Evolutionary conservation across 306 rosid genomes (phyloP), one percentile per base, ranked within the genome.

Genomic region (Rosa persica): DNA sequence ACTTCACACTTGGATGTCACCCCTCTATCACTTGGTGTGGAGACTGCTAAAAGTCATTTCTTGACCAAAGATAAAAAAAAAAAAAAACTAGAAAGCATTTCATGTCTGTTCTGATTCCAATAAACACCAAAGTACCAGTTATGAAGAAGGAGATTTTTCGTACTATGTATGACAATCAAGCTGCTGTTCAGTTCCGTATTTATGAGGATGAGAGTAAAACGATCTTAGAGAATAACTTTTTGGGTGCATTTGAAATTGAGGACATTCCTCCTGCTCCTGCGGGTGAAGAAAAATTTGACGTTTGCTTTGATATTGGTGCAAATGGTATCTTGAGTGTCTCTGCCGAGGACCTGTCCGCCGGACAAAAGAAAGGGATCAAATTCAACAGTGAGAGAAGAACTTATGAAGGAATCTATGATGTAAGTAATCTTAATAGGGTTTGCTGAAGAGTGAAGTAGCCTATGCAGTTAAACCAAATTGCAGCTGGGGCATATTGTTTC

Each of bases 11-110:
- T 8, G 23, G 42, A 70, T 72, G 46, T 71, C 25, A 71, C 30
- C 9, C 61, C 62, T 30, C 5, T 49, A 2, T 72, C 75, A 49
- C 75, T 71, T 48, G 75, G 75, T 10, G 13, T 70, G 3, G 60
- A 30, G 34, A 30, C 34, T 30, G 34, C 34, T 30, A 30, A 30
- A 30, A 51, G 34, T 30, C 34, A 30, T 30, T 30, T 30, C 34
- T 30, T 30, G 34, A 30, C 2, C 34, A 30, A 30, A 30, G 34
- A 30, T 1, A 30, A 30, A 30, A 30, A 30, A 23, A 30, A 30
- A 30, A 30, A 30, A 30, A 30, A 23, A 54, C 25, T 54, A 20
- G 7, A 54, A 0, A 54, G 5, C 23, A 20, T 54, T 0, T 54
- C 17, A 72, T 72, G 64, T 3, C 42, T 1, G 58, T 70, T 23